Evolutionary conservation across 208 protist genomes (phyloP).

Genomic region (Trypanosoma boissoni): DNA sequence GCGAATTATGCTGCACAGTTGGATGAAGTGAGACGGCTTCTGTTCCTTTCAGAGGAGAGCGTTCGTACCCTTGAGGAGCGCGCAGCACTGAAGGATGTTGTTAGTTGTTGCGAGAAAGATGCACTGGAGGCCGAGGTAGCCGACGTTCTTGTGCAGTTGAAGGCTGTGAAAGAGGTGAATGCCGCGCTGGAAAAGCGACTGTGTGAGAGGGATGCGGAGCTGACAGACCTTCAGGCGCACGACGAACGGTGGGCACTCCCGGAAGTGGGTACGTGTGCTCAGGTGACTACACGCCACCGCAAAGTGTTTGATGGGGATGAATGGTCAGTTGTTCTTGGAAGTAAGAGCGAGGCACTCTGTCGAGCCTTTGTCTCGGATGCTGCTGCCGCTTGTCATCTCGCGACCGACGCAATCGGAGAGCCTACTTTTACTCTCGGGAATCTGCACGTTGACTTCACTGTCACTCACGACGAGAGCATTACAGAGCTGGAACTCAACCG

Average conservation of each 20-base stretch:
- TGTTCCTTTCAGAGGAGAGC: slow-evolving; percentile 19
- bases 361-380: slow-evolving; percentile 29
- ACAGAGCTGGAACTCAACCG: not conserved
- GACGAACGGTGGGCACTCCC: slow-evolving; percentile 23
- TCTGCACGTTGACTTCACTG: slow-evolving; percentile 20
- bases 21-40: slow-evolving; percentile 12
- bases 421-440: slow-evolving; percentile 20
- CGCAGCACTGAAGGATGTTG: slow-evolving; percentile 6
- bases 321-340: slow-evolving; percentile 20
- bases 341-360: slow-evolving; percentile 21
- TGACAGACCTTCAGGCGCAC: slow-evolving; percentile 22
- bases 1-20: slow-evolving; percentile 21
- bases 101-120: not conserved
- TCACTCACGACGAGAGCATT: slow-evolving; percentile 27
- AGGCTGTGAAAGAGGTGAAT: slow-evolving; percentile 23
- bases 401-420: slow-evolving; percentile 18
- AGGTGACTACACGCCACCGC: slow-evolving; percentile 18
- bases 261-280: slow-evolving; percentile 17
- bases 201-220: slow-evolving; percentile 1
- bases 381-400: slow-evolving; percentile 26
- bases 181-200: slow-evolving; percentile 4
- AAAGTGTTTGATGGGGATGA: slow-evolving; percentile 35
- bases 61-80: slow-evolving; percentile 1
- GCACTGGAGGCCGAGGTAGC: slow-evolving; percentile 25
- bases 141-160: slow-evolving; percentile 27